Conservation (phyloP, 2,329 filamentous ascomycete species). For the Eutypa lata region DNA sequence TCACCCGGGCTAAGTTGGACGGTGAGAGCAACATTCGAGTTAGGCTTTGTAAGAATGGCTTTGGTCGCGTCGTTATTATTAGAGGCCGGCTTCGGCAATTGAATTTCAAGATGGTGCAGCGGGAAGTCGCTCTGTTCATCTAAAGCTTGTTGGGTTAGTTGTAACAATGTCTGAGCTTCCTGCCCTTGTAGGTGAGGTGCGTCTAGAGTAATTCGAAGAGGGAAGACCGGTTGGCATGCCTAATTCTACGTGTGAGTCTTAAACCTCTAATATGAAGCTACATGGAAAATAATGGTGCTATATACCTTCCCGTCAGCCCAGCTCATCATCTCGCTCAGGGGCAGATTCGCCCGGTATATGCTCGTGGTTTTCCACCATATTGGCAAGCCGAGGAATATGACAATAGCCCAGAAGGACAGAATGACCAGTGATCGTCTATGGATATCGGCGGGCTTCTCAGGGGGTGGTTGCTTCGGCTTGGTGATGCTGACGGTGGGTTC, state of each 20-base stretch:
- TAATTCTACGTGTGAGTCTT: constrained; percentile 34
- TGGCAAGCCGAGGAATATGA: constrained; percentile 78
- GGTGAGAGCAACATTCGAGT: constrained; percentile 58
- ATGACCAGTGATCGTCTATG: constrained; percentile 73
- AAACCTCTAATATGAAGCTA: background rate
- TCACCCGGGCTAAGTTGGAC: constrained; percentile 68
- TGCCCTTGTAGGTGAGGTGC: constrained; percentile 61
- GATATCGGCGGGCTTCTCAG: constrained; percentile 69
- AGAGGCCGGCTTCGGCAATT: constrained; percentile 47
- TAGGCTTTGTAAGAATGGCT: constrained; percentile 22
- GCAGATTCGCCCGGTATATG: constrained; percentile 82
- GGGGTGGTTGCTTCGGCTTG: constrained; percentile 58
- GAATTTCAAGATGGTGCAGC: constrained; percentile 75
- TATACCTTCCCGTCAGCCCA: constrained; percentile 88
- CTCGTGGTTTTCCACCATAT: constrained; percentile 96
- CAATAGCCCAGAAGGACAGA: constrained; percentile 85
- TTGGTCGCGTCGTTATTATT: constrained; percentile 2
- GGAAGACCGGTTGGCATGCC: constrained; percentile 86
- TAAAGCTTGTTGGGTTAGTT: constrained; percentile 79
- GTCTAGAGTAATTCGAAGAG: constrained; percentile 76
- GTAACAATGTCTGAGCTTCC: constrained; percentile 71
- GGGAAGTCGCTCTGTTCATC: constrained; percentile 86
- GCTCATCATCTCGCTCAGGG: constrained; percentile 79
- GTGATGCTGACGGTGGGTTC: constrained; percentile 4
- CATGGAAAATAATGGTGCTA: background rate